Conservation (phyloP, 371 early-diverging fungal genomes). For the Fennellomyces sp. region DNA sequence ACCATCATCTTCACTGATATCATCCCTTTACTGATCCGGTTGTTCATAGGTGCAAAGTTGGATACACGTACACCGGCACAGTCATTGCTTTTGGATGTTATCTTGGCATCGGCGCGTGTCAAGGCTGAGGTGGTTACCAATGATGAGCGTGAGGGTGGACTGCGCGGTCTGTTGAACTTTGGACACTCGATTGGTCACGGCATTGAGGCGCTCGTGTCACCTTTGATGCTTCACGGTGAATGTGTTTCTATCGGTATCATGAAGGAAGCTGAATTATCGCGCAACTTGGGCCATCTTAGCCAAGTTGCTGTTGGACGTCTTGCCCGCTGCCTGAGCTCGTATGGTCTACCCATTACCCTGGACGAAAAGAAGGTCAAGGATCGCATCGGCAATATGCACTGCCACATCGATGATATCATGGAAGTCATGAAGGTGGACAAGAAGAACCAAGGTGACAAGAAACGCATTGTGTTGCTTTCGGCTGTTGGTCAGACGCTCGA, state of each 20-base stretch:
- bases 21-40: no score
- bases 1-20: no score
- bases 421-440: constrained; percentile 94
- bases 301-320: constrained; percentile 92
- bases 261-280: constrained; percentile 92
- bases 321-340: constrained; percentile 82
- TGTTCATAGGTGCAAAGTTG: constrained; percentile 55
- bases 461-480: constrained; percentile 89
- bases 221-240: constrained; percentile 94
- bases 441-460: constrained; percentile 92
- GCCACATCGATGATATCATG: constrained; percentile 83
- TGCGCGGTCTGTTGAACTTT: constrained; percentile 95
- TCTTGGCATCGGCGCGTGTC: constrained; percentile 87
- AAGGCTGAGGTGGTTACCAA: constrained; percentile 95
- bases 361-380: constrained; percentile 78
- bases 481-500: constrained; percentile 87
- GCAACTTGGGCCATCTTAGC: constrained; percentile 84
- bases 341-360: constrained; percentile 85
- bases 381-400: constrained; percentile 66
- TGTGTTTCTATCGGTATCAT: constrained; percentile 96
- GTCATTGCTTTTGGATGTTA: constrained; percentile 77
- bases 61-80: constrained; percentile 68
- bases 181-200: constrained; percentile 98
- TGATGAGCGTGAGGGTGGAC: constrained; percentile 95
- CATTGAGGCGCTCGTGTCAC: constrained; percentile 91